A percentile compares a stretch with the other conserved stretches of the same genome.
Evolutionary conservation across 1,284 basidiomycete species (phyloP).

Genomic region (Ustilago shanxiensis): DNA sequence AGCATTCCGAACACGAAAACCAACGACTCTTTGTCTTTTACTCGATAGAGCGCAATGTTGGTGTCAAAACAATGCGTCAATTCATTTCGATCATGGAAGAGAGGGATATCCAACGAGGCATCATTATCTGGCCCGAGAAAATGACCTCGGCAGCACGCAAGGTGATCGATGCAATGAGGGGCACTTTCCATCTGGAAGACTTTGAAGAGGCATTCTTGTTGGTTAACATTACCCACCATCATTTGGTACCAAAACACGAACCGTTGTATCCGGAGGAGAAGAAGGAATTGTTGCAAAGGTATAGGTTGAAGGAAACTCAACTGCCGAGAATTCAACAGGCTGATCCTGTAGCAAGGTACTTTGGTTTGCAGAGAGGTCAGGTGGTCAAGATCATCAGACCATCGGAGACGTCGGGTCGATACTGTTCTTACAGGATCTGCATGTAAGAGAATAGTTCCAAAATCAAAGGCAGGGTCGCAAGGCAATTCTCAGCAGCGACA

Average conservation of each 20-base stretch:
- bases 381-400: constrained; percentile 97
- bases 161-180: constrained; percentile 72
- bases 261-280: constrained; percentile 90
- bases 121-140: constrained; percentile 94
- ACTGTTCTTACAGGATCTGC: constrained; percentile 88
- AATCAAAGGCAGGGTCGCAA: too few species aligned
- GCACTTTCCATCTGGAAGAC: constrained; percentile 89
- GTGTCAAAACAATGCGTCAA: constrained; percentile 69
- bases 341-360: constrained; percentile 97
- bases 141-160: constrained; percentile 97
- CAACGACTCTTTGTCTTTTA: constrained; percentile 96
- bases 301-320: constrained; percentile 97
- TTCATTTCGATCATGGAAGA: constrained; percentile 67
- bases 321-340: constrained; percentile 94
- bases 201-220: constrained; percentile 96
- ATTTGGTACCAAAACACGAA: constrained; percentile 92
- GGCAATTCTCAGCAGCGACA: too few species aligned
- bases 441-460: too few species aligned
- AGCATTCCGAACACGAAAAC: constrained; percentile 70
- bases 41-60: constrained; percentile 70
- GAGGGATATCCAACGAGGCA: constrained; percentile 87
- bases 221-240: constrained; percentile 95
- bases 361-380: constrained; percentile 92
- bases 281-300: constrained; percentile 86
- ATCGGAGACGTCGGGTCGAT: constrained; percentile 95